phyloP scores from a whole-genome alignment of 306 rosid genomes.

The Vicia villosa region DNA sequence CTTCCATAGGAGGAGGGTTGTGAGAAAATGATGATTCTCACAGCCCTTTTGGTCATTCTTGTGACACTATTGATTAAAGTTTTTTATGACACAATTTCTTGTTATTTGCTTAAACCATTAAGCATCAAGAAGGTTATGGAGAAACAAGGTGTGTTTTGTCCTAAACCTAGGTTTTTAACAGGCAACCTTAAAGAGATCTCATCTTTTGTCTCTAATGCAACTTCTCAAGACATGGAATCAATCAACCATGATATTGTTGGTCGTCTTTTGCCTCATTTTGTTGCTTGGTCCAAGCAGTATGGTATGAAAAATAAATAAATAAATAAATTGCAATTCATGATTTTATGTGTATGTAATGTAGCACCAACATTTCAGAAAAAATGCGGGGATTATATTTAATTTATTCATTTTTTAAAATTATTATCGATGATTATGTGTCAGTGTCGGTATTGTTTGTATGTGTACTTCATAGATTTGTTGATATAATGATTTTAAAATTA shows the following conservation, averaged over 20 bases:
- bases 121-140: conserved; percentile 75
- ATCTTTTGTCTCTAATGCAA: conserved; percentile 48
- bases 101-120: conserved; percentile 65
- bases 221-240: conserved; percentile 66
- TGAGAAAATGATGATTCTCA: conserved; percentile 34
- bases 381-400: no score
- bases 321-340: not conserved
- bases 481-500: not conserved
- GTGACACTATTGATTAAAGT: conserved; percentile 40
- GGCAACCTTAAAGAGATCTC: conserved; percentile 75
- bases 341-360: not conserved
- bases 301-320: conserved; percentile 42
- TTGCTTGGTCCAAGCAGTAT: conserved; percentile 72
- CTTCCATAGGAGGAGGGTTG: not conserved
- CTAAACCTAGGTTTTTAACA: conserved; percentile 57
- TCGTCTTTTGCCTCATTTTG: conserved; percentile 84
- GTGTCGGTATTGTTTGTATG: no score
- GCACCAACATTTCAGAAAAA: no score
- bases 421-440: no score
- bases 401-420: no score
- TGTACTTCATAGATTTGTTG: no score
- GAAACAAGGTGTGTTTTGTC: conserved; percentile 86
- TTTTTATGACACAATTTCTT: conserved; percentile 53
- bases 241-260: conserved; percentile 75
- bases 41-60: conserved; percentile 41